Percentiles rank a stretch among this genome's conserved stretches.
These are phyloP conservation scores for Rhynchospora breviuscula DNA, from an alignment of 176 grass and related monocot species.

Conservation along the genomic window DNA sequence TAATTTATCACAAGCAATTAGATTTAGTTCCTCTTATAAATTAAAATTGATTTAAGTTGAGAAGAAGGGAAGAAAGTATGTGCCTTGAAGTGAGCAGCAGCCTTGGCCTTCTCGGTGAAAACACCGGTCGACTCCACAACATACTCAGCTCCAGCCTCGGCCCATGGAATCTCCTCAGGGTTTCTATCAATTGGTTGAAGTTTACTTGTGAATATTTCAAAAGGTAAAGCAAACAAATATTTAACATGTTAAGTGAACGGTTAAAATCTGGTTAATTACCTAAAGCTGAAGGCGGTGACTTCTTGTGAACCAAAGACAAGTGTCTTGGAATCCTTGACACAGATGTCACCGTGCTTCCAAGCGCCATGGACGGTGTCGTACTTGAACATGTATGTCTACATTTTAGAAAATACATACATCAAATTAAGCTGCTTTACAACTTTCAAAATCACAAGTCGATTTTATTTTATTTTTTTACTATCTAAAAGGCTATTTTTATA, in stretches of 20 bases:
- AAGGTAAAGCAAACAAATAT: not conserved
- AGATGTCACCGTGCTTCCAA: slow-evolving; percentile 67
- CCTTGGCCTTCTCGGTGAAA: slow-evolving; percentile 76
- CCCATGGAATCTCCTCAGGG: slow-evolving; percentile 84
- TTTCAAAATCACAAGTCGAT: no score
- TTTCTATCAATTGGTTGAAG: slow-evolving; percentile 35
- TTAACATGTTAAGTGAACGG: no score
- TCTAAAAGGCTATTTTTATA: no score
- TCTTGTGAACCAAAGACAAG: slow-evolving; percentile 52
- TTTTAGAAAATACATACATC: not conserved
- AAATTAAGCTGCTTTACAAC: no score
- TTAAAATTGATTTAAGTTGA: not conserved
- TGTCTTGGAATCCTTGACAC: slow-evolving; percentile 70
- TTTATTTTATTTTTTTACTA: no score
- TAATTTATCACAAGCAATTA: not conserved
- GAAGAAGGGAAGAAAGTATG: no score
- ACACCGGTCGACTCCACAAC: slow-evolving; percentile 75
- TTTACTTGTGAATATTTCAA: not conserved
- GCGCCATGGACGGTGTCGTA: slow-evolving; percentile 69
- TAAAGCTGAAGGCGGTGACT: slow-evolving; percentile 49
- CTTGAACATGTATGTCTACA: slow-evolving; percentile 90
- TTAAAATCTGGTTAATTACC: slow-evolving; percentile 28
- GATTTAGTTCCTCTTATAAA: not conserved
- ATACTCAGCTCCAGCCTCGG: slow-evolving; percentile 45
- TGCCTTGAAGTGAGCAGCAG: slow-evolving; percentile 68